These are phyloP conservation scores for Geranium rotundifolium DNA, from an alignment of 345 rosid species.

Conservation along the genomic window DNA sequence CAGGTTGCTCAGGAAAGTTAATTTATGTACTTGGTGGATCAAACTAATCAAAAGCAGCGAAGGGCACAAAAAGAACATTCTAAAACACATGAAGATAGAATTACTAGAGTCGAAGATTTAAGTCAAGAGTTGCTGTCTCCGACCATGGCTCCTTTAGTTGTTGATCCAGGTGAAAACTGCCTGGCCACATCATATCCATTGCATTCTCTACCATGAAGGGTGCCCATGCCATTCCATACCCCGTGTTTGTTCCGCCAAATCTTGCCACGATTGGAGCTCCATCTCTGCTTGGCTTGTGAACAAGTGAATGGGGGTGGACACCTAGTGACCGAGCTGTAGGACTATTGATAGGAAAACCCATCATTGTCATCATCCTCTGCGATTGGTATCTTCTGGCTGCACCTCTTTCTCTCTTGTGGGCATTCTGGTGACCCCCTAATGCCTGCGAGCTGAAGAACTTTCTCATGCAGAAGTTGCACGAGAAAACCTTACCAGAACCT, in stretches of 20 bases:
- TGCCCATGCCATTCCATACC: slow-evolving; percentile 25
- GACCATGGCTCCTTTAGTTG: slow-evolving; percentile 17
- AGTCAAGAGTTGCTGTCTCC: slow-evolving; percentile 4
- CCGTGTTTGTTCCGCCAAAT: slow-evolving; percentile 27
- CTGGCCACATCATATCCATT: slow-evolving; percentile 55
- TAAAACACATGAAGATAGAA: not conserved
- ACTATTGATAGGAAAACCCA: slow-evolving; percentile 26
- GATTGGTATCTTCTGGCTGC: slow-evolving; percentile 52
- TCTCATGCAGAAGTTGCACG: slow-evolving; percentile 67
- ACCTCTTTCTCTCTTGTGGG: slow-evolving; percentile 71
- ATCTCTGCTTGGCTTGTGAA: slow-evolving; percentile 40
- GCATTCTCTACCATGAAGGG: slow-evolving; percentile 30
- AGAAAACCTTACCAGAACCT: slow-evolving; percentile 35
- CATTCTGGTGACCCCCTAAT: slow-evolving; percentile 74
- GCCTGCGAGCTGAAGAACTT: slow-evolving; percentile 73
- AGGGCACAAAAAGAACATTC: not conserved
- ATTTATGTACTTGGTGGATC: slow-evolving; percentile 18
- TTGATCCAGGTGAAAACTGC: slow-evolving; percentile 54
- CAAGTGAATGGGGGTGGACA: slow-evolving; percentile 42
- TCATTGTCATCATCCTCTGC: slow-evolving; percentile 44
- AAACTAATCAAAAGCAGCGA: not conserved
- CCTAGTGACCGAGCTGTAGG: slow-evolving; percentile 42
- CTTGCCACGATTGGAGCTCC: slow-evolving; percentile 30
- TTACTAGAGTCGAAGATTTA: slow-evolving; percentile 11
- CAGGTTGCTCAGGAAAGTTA: slow-evolving; percentile 12